Conservation (phyloP, 306 rosid species). For the Cucumis melo region DNA sequence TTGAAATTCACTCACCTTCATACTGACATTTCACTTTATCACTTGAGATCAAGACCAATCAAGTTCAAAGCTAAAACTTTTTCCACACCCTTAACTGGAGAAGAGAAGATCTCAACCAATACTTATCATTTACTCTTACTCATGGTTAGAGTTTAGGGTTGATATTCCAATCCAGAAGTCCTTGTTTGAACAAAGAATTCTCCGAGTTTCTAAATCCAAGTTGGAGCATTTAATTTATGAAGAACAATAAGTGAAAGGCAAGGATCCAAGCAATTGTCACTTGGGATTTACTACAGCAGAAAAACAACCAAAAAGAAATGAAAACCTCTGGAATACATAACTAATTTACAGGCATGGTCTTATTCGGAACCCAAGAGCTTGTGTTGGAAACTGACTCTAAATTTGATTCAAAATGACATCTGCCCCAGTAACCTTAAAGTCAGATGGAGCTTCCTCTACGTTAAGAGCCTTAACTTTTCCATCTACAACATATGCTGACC, state of each 20-base stretch:
- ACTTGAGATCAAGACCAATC: background rate
- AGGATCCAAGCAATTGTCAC: background rate
- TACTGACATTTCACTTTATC: background rate
- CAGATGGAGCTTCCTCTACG: conserved; percentile 91
- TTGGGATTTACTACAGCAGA: background rate
- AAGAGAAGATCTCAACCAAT: too few relatives aligned
- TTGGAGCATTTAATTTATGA: background rate
- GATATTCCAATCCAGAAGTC: background rate
- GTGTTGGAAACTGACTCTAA: conserved; percentile 18
- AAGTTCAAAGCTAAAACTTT: background rate
- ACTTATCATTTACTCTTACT: background rate
- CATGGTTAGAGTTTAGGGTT: too few relatives aligned
- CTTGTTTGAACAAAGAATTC: background rate
- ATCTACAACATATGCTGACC: conserved; percentile 91
- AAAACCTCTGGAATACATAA: background rate
- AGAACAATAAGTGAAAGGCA: background rate
- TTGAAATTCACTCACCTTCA: background rate
- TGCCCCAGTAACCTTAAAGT: conserved; percentile 83
- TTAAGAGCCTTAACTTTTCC: conserved; percentile 65
- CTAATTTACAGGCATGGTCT: background rate
- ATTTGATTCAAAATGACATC: conserved; percentile 78
- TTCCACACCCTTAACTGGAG: background rate
- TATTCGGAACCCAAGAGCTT: background rate
- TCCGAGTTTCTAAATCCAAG: background rate
- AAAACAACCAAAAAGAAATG: background rate